Conservation (phyloP, 2,329 filamentous ascomycete genomes). For the Scedosporium boydii region DNA sequence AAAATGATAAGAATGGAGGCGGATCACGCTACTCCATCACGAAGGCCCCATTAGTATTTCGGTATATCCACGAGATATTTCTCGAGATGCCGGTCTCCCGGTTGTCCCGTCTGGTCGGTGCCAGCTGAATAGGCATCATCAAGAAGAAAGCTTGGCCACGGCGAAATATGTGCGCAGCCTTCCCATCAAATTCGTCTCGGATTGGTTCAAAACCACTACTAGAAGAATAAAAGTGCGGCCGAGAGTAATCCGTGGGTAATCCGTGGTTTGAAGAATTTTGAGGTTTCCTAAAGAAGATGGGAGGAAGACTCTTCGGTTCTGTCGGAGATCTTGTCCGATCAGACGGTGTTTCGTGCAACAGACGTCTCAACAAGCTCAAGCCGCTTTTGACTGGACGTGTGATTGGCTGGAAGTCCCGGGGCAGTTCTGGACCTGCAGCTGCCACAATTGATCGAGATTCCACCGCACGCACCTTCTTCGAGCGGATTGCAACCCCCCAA, state of each 20-base stretch:
- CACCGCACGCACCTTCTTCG: neutral
- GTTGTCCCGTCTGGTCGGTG: no score
- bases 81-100: no score
- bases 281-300: neutral
- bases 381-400: neutral
- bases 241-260: neutral
- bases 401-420: neutral
- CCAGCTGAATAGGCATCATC: no score
- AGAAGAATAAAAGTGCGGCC: neutral
- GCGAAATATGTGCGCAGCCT: neutral
- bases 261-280: neutral
- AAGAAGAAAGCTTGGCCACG: no score
- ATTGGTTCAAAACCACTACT: neutral
- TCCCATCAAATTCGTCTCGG: neutral
- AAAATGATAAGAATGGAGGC: no score
- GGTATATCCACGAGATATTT: no score
- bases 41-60: no score
- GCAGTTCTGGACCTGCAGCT: neutral
- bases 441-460: neutral
- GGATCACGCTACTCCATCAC: no score
- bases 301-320: conserved; percentile 1
- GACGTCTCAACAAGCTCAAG: conserved; percentile 1
- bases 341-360: neutral
- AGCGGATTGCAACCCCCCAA: neutral
- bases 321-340: conserved; percentile 8